Evolutionary conservation across 1,139 yeast species (phyloP).

Genomic region (Taphrina sp.): DNA sequence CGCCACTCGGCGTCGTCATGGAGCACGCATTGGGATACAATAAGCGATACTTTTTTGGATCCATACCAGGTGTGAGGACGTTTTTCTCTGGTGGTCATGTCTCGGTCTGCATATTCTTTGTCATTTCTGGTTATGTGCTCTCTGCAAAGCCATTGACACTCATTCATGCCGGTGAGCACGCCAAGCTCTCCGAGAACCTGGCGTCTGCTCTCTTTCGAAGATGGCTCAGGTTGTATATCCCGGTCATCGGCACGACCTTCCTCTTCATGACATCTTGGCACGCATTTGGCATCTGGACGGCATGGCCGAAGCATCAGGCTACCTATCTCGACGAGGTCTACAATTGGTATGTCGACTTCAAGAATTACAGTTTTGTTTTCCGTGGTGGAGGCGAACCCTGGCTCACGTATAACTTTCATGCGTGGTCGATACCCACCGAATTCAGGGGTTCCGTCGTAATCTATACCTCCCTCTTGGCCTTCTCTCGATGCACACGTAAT

Average conservation of each 20-base stretch:
- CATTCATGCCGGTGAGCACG: constrained; percentile 18
- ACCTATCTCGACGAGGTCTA: constrained; percentile 6
- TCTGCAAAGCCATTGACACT: constrained; percentile 21
- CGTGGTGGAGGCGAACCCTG: constrained; percentile 23
- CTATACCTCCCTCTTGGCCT: constrained; percentile 17
- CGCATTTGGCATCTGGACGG: constrained; percentile 25
- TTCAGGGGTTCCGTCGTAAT: constrained; percentile 27
- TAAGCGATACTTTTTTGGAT: constrained; percentile 9
- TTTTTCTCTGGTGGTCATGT: constrained; percentile 26
- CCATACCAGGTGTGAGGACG: constrained; percentile 8
- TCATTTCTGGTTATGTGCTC: constrained; percentile 29
- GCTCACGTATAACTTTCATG: constrained; percentile 28
- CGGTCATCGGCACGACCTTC: constrained; percentile 29
- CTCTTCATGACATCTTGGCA: constrained; percentile 30
- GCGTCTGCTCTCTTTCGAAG: constrained; percentile 24
- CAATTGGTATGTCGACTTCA: constrained; percentile 22
- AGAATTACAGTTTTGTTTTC: constrained; percentile 22
- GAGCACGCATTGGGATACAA: constrained; percentile 23
- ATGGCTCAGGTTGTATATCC: constrained; percentile 21
- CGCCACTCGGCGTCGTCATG: constrained; percentile 8
- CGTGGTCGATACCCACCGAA: constrained; percentile 30
- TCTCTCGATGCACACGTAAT: constrained; percentile 1
- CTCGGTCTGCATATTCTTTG: constrained; percentile 28
- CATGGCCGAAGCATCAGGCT: constrained; percentile 26
- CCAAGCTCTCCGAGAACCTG: constrained; percentile 10